Evolutionary conservation across 164 flowering plant species (phyloP).

Genomic region (Kingdonia uniflora): DNA sequence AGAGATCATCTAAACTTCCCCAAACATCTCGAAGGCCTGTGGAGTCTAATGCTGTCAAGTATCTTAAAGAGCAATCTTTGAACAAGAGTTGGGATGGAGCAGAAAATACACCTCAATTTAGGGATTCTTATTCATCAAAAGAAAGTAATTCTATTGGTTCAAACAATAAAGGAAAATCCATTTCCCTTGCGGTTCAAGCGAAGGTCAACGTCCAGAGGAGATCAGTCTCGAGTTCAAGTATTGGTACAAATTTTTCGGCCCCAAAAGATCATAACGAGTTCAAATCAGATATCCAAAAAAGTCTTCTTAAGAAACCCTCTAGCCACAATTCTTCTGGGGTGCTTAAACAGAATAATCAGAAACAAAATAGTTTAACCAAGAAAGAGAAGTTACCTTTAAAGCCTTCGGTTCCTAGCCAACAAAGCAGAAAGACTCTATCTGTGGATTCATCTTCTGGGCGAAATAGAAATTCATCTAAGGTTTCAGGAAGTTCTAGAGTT

Average conservation of each 20-base stretch:
- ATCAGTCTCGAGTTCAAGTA: constrained; percentile 37
- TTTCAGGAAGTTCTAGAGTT: constrained; percentile 26
- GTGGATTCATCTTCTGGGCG: constrained; percentile 32
- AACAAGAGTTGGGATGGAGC: constrained; percentile 64
- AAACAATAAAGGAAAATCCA: constrained; percentile 53
- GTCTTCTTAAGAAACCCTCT: constrained; percentile 33
- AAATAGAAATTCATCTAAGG: constrained; percentile 28
- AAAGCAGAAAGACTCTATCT: constrained; percentile 30
- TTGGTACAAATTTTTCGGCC: constrained; percentile 16
- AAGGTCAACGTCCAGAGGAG: constrained; percentile 91
- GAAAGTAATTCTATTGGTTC: constrained; percentile 23
- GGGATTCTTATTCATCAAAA: constrained; percentile 22
- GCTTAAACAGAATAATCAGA: constrained; percentile 77
- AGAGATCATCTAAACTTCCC: constrained; percentile 26
- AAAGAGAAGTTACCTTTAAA: constrained; percentile 44
- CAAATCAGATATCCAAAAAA: constrained; percentile 31
- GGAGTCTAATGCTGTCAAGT: constrained; percentile 58
- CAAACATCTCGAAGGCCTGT: constrained; percentile 38
- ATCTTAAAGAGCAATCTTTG: constrained; percentile 63
- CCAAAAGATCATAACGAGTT: constrained; percentile 37
- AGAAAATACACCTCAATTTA: constrained; percentile 23
- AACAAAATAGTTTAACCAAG: constrained; percentile 43
- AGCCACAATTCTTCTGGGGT: constrained; percentile 27
- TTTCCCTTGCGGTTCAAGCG: constrained; percentile 91
- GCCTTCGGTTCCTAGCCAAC: constrained; percentile 26